A percentile compares a stretch with the other conserved stretches of the same genome.
Conservation (phyloP, 2,329 filamentous ascomycete species). For the Fusarium tjaetaba region DNA sequence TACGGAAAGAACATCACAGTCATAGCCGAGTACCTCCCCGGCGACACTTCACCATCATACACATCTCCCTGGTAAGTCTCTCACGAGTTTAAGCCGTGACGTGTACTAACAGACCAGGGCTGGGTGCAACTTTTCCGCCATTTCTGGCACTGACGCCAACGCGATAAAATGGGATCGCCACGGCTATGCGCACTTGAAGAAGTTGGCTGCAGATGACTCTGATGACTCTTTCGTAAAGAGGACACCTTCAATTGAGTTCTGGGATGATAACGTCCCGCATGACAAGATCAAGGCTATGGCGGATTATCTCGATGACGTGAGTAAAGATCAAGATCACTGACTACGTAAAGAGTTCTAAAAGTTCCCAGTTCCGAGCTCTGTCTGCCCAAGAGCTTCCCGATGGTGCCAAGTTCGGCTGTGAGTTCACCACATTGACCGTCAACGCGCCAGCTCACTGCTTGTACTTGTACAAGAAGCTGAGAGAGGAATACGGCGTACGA, state of each 20-base stretch:
- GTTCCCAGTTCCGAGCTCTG: background rate
- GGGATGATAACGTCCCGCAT: constrained; percentile 5
- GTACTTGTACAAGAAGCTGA: background rate
- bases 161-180: constrained; percentile 4
- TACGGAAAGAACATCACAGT: background rate
- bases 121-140: constrained; percentile 4
- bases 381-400: background rate
- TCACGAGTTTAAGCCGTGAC: no score
- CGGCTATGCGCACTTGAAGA: background rate
- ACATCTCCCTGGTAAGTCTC: background rate
- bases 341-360: rapidly evolving
- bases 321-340: background rate
- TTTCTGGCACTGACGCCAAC: constrained; percentile 2
- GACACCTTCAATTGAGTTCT: background rate
- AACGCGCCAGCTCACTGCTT: constrained; percentile 4
- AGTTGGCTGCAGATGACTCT: background rate
- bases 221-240: background rate
- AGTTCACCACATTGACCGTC: background rate
- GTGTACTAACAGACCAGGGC: background rate
- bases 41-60: background rate
- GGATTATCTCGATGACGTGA: background rate
- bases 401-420: background rate
- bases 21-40: background rate
- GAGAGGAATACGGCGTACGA: background rate
- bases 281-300: constrained; percentile 3